Evolutionary conservation across 345 rosid genomes (phyloP).

Genomic region (Barbarea vulgaris): DNA sequence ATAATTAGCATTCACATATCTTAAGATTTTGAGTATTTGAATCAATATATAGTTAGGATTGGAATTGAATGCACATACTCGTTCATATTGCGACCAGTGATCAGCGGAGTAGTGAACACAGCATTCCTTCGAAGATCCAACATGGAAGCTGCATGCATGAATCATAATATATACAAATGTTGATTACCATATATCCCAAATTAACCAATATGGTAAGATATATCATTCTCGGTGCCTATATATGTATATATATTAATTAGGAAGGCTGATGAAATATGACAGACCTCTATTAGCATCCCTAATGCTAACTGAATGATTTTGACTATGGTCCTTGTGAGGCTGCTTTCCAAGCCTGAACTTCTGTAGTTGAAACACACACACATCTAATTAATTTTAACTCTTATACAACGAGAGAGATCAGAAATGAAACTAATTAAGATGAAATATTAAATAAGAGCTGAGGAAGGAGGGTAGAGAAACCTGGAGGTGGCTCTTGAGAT

Average conservation of each 20-base stretch:
- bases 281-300: constrained; percentile 67
- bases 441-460: constrained; percentile 2
- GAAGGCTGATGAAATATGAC: constrained; percentile 39
- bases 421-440: not conserved
- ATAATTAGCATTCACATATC: constrained; percentile 22
- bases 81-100: constrained; percentile 51
- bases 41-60: constrained; percentile 17
- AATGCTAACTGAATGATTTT: constrained; percentile 60
- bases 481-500: constrained; percentile 94
- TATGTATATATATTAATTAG: not conserved
- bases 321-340: constrained; percentile 67
- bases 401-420: not conserved
- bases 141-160: constrained; percentile 31
- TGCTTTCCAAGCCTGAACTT: constrained; percentile 90
- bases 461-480: constrained; percentile 38
- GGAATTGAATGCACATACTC: constrained; percentile 59
- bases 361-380: constrained; percentile 46
- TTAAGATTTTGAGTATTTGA: constrained; percentile 2
- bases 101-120: constrained; percentile 45
- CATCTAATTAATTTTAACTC: not conserved
- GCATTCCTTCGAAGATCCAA: constrained; percentile 37
- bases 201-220: not conserved
- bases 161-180: not conserved
- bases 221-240: not conserved
- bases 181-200: constrained; percentile 2